phyloP scores from a whole-genome alignment of 2,329 filamentous ascomycete genomes.

The Pseudogymnoascus sp. region DNA sequence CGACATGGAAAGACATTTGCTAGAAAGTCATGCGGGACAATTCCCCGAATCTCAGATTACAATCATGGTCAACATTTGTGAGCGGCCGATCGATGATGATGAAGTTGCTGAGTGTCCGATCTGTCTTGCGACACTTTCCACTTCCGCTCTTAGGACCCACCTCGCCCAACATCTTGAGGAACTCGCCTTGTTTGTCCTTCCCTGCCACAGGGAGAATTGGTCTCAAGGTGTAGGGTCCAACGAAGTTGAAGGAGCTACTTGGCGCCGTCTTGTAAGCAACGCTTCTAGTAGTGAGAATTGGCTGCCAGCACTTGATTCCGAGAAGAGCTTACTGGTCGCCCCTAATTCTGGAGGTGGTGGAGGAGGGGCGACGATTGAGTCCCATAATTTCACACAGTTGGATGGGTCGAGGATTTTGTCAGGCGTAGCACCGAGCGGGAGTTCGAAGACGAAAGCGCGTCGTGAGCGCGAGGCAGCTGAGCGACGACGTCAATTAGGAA shows the following conservation, averaged over 20 bases:
- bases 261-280: neutral
- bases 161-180: neutral
- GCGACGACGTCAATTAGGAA: slow-evolving; percentile 59
- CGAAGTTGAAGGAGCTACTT: neutral
- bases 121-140: neutral
- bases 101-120: neutral
- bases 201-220: neutral
- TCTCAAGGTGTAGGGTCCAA: neutral
- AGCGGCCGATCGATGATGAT: neutral
- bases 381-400: slow-evolving; percentile 83
- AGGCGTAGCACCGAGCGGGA: slow-evolving; percentile 86
- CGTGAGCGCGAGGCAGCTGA: slow-evolving; percentile 83
- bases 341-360: slow-evolving; percentile 19
- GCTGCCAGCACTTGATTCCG: neutral
- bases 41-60: neutral
- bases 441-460: slow-evolving; percentile 88
- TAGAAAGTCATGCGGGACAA: neutral
- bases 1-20: neutral
- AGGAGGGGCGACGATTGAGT: slow-evolving; percentile 43
- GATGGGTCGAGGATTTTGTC: slow-evolving; percentile 75
- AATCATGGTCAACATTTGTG: neutral
- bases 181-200: neutral
- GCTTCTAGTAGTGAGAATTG: neutral
- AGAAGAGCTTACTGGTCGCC: neutral
- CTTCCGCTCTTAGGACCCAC: neutral